A percentile compares a stretch with the other conserved stretches of the same genome.
These are phyloP conservation scores for Ajuga chamaepitys DNA, from an alignment of 257 asterid species.

Conservation along the genomic window DNA sequence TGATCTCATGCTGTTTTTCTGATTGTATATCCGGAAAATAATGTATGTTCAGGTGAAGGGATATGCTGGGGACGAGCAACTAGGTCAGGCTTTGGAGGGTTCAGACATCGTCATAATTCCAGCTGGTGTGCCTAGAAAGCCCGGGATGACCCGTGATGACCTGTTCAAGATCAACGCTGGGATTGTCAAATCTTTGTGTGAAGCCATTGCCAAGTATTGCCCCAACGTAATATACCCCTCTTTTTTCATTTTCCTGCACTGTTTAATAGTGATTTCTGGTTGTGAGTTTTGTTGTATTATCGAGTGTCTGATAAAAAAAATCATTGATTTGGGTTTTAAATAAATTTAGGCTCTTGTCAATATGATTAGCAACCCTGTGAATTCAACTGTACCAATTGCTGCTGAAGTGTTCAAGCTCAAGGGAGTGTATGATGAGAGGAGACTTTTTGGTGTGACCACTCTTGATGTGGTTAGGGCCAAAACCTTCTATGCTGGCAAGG, in stretches of 20 bases:
- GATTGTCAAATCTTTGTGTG: constrained; percentile 70
- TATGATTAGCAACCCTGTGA: constrained; percentile 92
- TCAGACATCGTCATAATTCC: constrained; percentile 88
- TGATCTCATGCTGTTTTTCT: not conserved
- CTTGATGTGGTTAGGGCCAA: constrained; percentile 95
- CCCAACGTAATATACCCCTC: constrained; percentile 45
- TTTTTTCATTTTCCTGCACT: not conserved
- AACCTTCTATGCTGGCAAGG: constrained; percentile 85
- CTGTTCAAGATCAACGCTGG: constrained; percentile 89
- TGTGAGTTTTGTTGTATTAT: not conserved
- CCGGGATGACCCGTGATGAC: constrained; percentile 96
- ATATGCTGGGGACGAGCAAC: constrained; percentile 64
- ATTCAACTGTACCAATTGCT: constrained; percentile 91
- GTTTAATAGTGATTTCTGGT: not conserved
- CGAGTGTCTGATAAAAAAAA: not conserved
- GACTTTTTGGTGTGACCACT: constrained; percentile 81
- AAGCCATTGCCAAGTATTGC: constrained; percentile 80
- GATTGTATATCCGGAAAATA: not conserved
- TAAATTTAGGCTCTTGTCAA: constrained; percentile 60
- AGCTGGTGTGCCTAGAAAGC: constrained; percentile 98
- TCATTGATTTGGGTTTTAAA: not conserved
- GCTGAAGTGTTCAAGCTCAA: constrained; percentile 82
- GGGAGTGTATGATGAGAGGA: constrained; percentile 71
- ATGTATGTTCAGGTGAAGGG: constrained; percentile 51
- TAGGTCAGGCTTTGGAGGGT: constrained; percentile 81